These are phyloP conservation scores for Dichotomocladium elegans DNA, from an alignment of 371 early-diverging fungal species.

Conservation along the genomic window DNA sequence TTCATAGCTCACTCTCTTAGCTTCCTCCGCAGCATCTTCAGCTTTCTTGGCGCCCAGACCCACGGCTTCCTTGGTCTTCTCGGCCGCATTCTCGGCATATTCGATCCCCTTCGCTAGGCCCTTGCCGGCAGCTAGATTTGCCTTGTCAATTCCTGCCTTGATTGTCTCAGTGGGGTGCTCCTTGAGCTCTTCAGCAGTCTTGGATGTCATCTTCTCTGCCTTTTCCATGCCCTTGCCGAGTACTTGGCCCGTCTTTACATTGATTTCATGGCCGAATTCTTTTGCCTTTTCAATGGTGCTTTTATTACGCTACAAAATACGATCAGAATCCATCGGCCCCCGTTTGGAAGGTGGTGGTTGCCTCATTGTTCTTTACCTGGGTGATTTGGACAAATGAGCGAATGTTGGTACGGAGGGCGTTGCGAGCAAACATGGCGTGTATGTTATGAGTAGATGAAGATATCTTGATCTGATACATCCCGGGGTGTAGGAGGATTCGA, in stretches of 20 bases:
- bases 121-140: constrained; percentile 4
- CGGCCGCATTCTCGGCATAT: constrained; percentile 7
- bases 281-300: constrained; percentile 12
- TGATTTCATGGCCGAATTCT: constrained; percentile 10
- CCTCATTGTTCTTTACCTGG: neutral
- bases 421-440: neutral
- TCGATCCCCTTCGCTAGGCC: constrained; percentile 5
- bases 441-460: neutral
- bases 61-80: constrained; percentile 13
- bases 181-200: neutral
- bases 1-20: neutral
- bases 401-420: neutral
- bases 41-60: constrained; percentile 10
- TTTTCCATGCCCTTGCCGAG: constrained; percentile 8
- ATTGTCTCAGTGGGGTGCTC: constrained; percentile 1
- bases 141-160: neutral
- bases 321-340: neutral
- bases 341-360: neutral
- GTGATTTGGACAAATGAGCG: neutral
- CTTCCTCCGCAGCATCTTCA: neutral
- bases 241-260: constrained; percentile 7
- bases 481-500: neutral
- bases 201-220: neutral
- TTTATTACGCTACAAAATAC: neutral
- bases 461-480: neutral